Evolutionary conservation across 2,329 filamentous ascomycete species (phyloP).

Genomic region (Aphanocladium album): DNA sequence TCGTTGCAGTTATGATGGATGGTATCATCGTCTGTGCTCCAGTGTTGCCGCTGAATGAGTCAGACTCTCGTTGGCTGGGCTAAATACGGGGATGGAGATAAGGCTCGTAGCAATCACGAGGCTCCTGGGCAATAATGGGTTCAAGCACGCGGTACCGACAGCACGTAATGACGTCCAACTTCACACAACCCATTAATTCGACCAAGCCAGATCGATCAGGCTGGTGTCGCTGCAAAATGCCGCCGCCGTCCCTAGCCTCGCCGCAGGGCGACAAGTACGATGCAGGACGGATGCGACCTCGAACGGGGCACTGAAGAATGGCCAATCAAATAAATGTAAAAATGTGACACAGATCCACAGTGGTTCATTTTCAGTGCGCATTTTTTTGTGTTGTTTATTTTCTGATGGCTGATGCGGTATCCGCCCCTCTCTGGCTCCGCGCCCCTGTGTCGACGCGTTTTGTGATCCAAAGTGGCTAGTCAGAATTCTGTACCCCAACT

Average conservation of each 20-base stretch:
- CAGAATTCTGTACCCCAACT: constrained; percentile 20
- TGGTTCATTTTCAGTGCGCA: constrained; percentile 1
- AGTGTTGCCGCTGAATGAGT: no score
- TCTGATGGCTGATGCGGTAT: constrained; percentile 4
- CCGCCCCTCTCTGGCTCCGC: not conserved
- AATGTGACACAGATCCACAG: constrained; percentile 7
- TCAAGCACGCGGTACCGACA: no score
- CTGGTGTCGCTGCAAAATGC: not conserved
- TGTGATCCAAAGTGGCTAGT: not conserved
- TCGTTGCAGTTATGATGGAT: no score
- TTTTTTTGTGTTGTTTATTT: constrained; percentile 15
- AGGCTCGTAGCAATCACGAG: no score
- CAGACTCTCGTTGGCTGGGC: no score
- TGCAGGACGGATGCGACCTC: not conserved
- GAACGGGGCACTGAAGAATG: not conserved
- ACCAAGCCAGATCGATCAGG: not conserved
- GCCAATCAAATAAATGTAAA: constrained; percentile 13
- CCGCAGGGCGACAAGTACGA: not conserved
- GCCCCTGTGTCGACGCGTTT: constrained; percentile 3
- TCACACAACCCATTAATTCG: not conserved
- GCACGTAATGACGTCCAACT: not conserved
- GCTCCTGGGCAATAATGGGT: no score
- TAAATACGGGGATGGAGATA: no score
- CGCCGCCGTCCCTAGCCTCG: not conserved
- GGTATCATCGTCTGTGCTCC: no score